Evolutionary conservation across 192 early-diverging fungal species (phyloP).

Genomic region (Allomyces javanicus): DNA sequence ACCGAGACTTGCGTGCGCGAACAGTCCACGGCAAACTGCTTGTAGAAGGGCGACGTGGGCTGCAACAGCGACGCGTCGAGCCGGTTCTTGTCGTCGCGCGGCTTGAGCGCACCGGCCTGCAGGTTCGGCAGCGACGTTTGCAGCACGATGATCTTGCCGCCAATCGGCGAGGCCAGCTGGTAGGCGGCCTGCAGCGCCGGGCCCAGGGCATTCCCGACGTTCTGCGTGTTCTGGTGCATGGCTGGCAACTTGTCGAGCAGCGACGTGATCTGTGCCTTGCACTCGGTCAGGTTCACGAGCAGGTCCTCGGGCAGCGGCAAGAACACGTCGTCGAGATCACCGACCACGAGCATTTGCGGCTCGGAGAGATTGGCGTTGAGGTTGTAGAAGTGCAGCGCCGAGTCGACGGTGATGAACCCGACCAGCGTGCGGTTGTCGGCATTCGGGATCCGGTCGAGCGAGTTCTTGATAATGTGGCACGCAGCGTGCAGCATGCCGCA

Average conservation of each 20-base stretch:
- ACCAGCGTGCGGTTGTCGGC: slow-evolving; percentile 72
- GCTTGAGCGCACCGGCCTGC: slow-evolving; percentile 59
- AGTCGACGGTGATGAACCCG: slow-evolving; percentile 77
- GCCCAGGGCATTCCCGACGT: slow-evolving; percentile 58
- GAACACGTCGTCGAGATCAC: slow-evolving; percentile 76
- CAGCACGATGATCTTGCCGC: slow-evolving; percentile 76
- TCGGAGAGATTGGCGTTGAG: slow-evolving; percentile 47
- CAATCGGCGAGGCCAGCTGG: slow-evolving; percentile 60
- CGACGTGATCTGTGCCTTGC: slow-evolving; percentile 44
- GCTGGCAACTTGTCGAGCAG: slow-evolving; percentile 50
- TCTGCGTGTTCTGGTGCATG: slow-evolving; percentile 73
- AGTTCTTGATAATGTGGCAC: slow-evolving; percentile 54
- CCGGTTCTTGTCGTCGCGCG: slow-evolving; percentile 67
- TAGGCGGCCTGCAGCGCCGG: slow-evolving; percentile 62
- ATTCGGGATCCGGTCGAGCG: slow-evolving; percentile 72
- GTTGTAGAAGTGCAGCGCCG: slow-evolving; percentile 79
- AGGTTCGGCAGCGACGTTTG: slow-evolving; percentile 65
- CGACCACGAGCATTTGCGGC: slow-evolving; percentile 85
- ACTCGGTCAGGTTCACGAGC: slow-evolving; percentile 71
- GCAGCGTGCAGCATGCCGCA: slow-evolving; percentile 63
- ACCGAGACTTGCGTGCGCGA: slow-evolving; percentile 71
- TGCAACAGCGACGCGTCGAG: slow-evolving; percentile 67
- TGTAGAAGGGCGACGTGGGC: slow-evolving; percentile 75
- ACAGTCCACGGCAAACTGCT: slow-evolving; percentile 75
- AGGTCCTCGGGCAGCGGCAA: slow-evolving; percentile 77